A percentile compares a stretch with the other conserved stretches of the same genome.
Conservation (phyloP, 306 rosid genomes). For the Crotalaria pallida region DNA sequence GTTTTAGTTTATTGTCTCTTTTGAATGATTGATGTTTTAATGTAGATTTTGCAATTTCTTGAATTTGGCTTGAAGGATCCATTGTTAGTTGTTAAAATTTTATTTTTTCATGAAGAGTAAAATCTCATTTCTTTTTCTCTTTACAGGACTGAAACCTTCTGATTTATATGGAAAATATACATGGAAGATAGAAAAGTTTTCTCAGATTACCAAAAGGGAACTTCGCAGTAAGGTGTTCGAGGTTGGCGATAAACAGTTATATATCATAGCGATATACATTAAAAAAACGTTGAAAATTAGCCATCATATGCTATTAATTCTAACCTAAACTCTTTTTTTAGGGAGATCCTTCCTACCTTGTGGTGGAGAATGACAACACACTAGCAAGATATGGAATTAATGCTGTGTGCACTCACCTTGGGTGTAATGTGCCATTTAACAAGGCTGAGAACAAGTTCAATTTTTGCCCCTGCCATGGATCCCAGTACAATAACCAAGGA, state of each 20-base stretch:
- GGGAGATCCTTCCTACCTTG: constrained; percentile 98
- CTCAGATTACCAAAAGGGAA: constrained; percentile 93
- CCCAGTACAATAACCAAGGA: constrained; percentile 90
- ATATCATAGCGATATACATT: too few relatives aligned
- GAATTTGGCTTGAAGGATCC: too few relatives aligned
- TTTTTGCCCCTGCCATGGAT: constrained; percentile 99
- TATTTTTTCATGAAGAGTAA: background rate
- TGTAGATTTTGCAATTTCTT: too few relatives aligned
- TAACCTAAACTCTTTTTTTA: constrained; percentile 8
- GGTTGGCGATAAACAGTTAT: too few relatives aligned
- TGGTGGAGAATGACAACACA: constrained; percentile 77
- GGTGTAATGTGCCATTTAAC: constrained; percentile 93
- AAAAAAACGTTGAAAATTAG: too few relatives aligned
- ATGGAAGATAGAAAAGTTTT: constrained; percentile 96
- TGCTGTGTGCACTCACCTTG: constrained; percentile 96
- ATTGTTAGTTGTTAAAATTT: constrained; percentile 20
- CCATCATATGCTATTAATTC: too few relatives aligned
- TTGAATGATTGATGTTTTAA: too few relatives aligned
- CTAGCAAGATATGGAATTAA: constrained; percentile 85
- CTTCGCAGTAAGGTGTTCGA: constrained; percentile 93
- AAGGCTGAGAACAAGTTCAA: constrained; percentile 74
- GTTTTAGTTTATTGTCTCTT: too few relatives aligned
- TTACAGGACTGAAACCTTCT: constrained; percentile 78
- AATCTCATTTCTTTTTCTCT: constrained; percentile 2
- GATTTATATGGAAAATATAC: constrained; percentile 78